Conservation (phyloP, 2,329 filamentous ascomycete species). For the Aspergillus clavatus region DNA sequence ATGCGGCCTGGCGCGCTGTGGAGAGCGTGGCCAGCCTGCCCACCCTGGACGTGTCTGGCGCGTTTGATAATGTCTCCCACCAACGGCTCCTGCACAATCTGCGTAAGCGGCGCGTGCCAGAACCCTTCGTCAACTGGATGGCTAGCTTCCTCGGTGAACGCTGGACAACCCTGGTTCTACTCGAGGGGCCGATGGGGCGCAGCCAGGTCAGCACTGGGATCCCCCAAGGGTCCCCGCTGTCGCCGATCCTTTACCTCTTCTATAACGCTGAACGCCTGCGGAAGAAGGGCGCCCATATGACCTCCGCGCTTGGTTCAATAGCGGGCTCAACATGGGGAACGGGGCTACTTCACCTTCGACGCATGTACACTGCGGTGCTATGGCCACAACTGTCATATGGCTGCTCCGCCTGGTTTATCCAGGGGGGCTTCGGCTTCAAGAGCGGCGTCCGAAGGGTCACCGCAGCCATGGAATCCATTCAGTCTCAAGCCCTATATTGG, state of each 20-base stretch:
- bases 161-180: slow-evolving; percentile 1
- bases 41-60: slow-evolving; percentile 5
- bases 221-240: slow-evolving; percentile 14
- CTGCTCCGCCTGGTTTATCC: slow-evolving; percentile 24
- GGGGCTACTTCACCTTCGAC: background rate
- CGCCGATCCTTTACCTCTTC: slow-evolving; percentile 24
- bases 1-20: background rate
- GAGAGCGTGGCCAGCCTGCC: background rate
- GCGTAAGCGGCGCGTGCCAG: slow-evolving; percentile 10
- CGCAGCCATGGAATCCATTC: slow-evolving; percentile 11
- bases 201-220: background rate
- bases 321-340: background rate
- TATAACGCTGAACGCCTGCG: slow-evolving; percentile 21
- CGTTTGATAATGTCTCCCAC: slow-evolving; percentile 15
- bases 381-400: slow-evolving; percentile 24
- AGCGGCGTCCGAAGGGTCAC: background rate
- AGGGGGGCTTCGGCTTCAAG: background rate
- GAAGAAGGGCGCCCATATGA: too few species aligned
- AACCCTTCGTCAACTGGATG: slow-evolving; percentile 18
- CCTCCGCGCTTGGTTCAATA: background rate
- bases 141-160: too few species aligned
- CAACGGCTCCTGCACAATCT: slow-evolving; percentile 15
- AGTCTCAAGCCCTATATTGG: slow-evolving; percentile 21
- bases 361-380: slow-evolving; percentile 23
- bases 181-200: background rate